Base-by-base conservation (phyloP, 495 filamentous ascomycete species). In the Pyronema domesticum region DNA sequence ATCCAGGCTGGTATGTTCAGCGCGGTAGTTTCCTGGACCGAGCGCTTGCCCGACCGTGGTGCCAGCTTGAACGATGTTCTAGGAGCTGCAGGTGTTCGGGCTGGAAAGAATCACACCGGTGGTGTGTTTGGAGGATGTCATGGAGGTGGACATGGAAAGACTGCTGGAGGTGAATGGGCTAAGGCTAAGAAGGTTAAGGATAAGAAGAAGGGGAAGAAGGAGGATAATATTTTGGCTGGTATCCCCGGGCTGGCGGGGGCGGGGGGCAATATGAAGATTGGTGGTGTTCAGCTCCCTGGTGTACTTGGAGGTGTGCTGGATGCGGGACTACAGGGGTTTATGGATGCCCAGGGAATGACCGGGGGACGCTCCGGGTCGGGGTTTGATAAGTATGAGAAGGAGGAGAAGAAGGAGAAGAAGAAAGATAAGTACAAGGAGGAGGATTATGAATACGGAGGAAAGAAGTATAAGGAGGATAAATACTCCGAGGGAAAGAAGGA, bases 1-100 rank as follows among this genome's bases (percentile, higher is more conserved):
- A 78, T 89, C 43, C 89, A 95, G 59, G 71, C 77, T 6, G 77
- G 78, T 35, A 96, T 96, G 89, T 96, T 83, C 66, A 74, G 80
- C 47, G 81, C 79, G 1, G 86, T 96, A 10, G 69, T 83, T 57
- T 70, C 70, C 43, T 96, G 89, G 89, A 79, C 76, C 5, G 72
- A 82, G 13, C 73, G 77, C 39, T 73, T 79, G 49, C 69, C 76
- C 0, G 79, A 83, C 57, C 74, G 79, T 15, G 77, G 81, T 51
- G 66, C 73, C 0, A 69, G 69, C 18, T 74, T 95, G 9, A 78
- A 91, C 63, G 67, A 76, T 35, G 59, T 85, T 17, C 75, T 96
- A 10, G 78, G 78, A 33, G 82, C 86, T 3, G 80, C 87, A 17
- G 83, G 85, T n/a, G 89, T 96, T 44, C 77, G 75, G 51, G 70